Evolutionary conservation across 495 filamentous ascomycete genomes (phyloP).

Genomic region (Aspergillus cavernicola): DNA sequence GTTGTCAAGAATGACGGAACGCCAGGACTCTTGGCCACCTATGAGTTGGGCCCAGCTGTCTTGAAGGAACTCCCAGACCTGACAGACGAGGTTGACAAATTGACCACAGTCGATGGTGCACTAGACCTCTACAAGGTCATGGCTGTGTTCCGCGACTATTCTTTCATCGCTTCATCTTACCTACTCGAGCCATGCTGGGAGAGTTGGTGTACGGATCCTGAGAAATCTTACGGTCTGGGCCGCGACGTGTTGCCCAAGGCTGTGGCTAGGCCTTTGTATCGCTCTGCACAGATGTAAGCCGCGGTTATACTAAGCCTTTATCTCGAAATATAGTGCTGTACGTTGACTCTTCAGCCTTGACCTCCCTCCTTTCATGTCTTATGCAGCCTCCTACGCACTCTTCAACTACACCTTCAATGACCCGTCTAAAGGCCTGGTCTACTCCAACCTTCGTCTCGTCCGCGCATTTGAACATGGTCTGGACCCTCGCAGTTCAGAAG

Average conservation of each 20-base stretch:
- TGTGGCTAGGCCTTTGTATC: conserved; percentile 71
- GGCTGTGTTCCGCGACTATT: conserved; percentile 85
- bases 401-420: conserved; percentile 80
- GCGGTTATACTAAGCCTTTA: background rate
- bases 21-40: conserved; percentile 72
- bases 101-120: conserved; percentile 42
- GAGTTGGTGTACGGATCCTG: conserved; percentile 56
- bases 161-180: conserved; percentile 83
- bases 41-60: conserved; percentile 66
- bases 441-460: conserved; percentile 77
- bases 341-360: conserved; percentile 32
- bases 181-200: conserved; percentile 92
- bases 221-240: conserved; percentile 70
- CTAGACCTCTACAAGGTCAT: conserved; percentile 70
- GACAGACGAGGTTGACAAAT: conserved; percentile 63
- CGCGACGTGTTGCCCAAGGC: conserved; percentile 63
- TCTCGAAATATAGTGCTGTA: background rate
- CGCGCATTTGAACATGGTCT: conserved; percentile 86
- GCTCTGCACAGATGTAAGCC: conserved; percentile 75
- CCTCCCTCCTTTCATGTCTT: conserved; percentile 84
- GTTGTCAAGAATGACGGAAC: conserved; percentile 63
- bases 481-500: conserved; percentile 82
- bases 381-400: conserved; percentile 85
- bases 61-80: conserved; percentile 67
- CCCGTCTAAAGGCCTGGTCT: conserved; percentile 57